Base-by-base conservation (phyloP, 441 rosid species). In the Flueggea neowawraea region DNA sequence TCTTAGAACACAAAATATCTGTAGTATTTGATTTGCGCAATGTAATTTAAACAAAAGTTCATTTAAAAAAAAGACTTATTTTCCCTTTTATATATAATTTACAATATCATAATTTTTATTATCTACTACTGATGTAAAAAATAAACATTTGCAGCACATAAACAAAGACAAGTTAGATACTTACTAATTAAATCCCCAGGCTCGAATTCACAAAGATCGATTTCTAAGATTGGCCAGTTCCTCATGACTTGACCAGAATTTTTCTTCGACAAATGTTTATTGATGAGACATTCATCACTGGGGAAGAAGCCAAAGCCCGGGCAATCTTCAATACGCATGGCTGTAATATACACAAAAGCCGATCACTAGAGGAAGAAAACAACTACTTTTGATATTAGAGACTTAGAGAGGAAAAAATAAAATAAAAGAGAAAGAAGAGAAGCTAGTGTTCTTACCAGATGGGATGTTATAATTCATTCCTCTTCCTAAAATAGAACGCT, bases 181-280 rank as follows among this genome's bases (percentile, higher is more conserved):
- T 62, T 79, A 78, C 87, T 62, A 0, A 74, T 81, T 16, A 85
- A 58, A 1, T 81, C 63, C 82, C 69, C 74, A 11, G 92, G 90
- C 56, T 87, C 94, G 6, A 7, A 71, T 39, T 52, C 55, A 70
- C 68, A 76, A 50, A 84, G 39, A 47, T 75, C 71, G 16, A 82
- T 47, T 55, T 69, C 79, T 6, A 52, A 10, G 33, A 84, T 65
- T 2, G 22, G 11, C 2, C 9, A 43, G 15, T 53, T 61, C 6
- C 13, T 39, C 36, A 50, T 5, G 17, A 52, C 41, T 28, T 28
- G 0, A 31, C 72, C 72, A 2, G 11, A 47, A 28, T 69, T 56
- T 70, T 74, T 78, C 10, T 12, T 31, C 14, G 13, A 15, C 5
- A 82, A 65, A 51, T 60, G 74, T 45, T 58, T 14, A 17, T 4